Evolutionary conservation across 495 filamentous ascomycete genomes (phyloP).

Genomic region (Penicillium antarcticum): DNA sequence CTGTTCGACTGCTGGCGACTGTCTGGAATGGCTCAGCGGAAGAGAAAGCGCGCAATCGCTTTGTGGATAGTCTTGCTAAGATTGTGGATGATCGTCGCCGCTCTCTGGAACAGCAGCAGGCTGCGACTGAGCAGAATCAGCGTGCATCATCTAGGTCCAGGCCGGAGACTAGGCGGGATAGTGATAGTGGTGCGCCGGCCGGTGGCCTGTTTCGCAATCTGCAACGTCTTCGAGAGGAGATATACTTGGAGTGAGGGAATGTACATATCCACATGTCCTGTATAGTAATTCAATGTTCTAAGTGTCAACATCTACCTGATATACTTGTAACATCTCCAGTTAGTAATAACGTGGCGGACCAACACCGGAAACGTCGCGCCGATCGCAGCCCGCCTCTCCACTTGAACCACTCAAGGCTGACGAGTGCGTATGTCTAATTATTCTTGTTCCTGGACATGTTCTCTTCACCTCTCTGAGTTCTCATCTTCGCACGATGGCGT

Average conservation of each 20-base stretch:
- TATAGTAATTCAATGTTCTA: too few species aligned
- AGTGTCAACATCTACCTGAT: too few species aligned
- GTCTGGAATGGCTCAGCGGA: conserved; percentile 96
- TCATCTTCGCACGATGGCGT: conserved; percentile 26
- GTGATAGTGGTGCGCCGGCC: conserved; percentile 47
- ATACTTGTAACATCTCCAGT: background rate
- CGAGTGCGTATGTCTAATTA: conserved; percentile 22
- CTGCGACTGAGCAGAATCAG: conserved; percentile 38
- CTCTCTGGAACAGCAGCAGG: conserved; percentile 52
- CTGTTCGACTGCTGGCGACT: conserved; percentile 63
- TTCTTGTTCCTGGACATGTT: conserved; percentile 11
- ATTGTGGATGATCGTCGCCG: conserved; percentile 55
- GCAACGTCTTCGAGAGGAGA: conserved; percentile 72
- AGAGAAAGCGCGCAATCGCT: conserved; percentile 76
- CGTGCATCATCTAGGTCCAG: conserved; percentile 17
- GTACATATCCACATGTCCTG: background rate
- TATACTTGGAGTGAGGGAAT: conserved; percentile 51
- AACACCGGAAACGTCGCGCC: conserved; percentile 17
- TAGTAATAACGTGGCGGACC: background rate
- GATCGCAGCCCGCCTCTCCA: conserved; percentile 15
- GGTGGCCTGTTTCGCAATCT: conserved; percentile 79
- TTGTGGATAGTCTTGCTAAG: conserved; percentile 73
- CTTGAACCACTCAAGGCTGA: background rate
- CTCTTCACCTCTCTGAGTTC: background rate
- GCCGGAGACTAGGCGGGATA: conserved; percentile 28